Evolutionary conservation across 371 early-diverging fungal genomes (phyloP).

Genomic region (Sporodiniella umbellata): DNA sequence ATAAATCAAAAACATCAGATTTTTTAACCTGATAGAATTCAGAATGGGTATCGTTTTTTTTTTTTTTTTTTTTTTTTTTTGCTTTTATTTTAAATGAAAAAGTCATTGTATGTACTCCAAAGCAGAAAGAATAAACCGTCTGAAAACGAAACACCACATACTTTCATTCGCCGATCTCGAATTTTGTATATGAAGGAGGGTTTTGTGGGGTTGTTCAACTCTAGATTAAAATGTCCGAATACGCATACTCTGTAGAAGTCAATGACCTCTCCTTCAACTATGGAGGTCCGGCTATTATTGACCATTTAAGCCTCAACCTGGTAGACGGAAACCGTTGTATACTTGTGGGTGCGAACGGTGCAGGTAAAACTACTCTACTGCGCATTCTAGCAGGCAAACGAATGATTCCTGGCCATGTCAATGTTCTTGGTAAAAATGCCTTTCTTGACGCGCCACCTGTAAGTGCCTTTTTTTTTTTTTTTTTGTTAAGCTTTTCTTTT

Average conservation of each 20-base stretch:
- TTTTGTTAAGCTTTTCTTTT: no score
- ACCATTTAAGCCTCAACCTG: slow-evolving; percentile 49
- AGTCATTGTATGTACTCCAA: no score
- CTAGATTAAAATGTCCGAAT: slow-evolving; percentile 11
- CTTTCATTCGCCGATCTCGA: no score
- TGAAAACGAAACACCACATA: no score
- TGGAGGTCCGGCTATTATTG: slow-evolving; percentile 59
- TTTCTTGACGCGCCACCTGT: slow-evolving; percentile 60
- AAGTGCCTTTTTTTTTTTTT: background rate
- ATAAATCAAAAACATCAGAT: no score
- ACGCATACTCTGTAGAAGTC: slow-evolving; percentile 25
- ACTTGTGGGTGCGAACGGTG: slow-evolving; percentile 64
- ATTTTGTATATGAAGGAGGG: no score
- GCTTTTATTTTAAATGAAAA: no score
- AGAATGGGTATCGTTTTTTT: no score
- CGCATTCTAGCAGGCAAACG: slow-evolving; percentile 70
- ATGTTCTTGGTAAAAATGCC: slow-evolving; percentile 60
- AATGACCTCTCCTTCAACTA: slow-evolving; percentile 54
- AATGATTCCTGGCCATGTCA: slow-evolving; percentile 52
- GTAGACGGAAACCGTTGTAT: slow-evolving; percentile 59
- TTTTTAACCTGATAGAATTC: no score
- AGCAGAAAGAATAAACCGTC: no score
- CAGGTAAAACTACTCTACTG: slow-evolving; percentile 66
- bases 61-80: no score
- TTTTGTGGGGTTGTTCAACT: no score